phyloP scores from a whole-genome alignment of 2,329 filamentous ascomycete genomes.

The Aspergillus sergii region DNA sequence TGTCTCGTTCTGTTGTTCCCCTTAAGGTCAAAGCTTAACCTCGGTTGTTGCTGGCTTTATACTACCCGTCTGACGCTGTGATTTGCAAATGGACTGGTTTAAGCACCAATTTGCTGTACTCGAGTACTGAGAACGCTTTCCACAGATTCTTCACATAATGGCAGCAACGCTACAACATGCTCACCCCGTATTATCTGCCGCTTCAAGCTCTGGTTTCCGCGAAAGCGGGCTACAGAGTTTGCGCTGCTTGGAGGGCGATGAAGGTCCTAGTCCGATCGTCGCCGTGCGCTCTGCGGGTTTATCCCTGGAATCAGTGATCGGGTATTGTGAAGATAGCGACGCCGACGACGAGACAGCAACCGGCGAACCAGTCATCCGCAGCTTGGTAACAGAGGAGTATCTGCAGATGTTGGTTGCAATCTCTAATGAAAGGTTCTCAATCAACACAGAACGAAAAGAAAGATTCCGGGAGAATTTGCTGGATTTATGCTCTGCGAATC shows the following conservation, averaged over 20 bases:
- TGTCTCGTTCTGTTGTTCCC: constrained; percentile 5
- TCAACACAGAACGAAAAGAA: constrained; percentile 44
- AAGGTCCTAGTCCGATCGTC: constrained; percentile 69
- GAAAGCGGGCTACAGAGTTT: constrained; percentile 77
- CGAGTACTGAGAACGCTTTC: constrained; percentile 25
- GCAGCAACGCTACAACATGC: constrained; percentile 75
- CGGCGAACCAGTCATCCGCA: constrained; percentile 47
- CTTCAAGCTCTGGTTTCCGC: constrained; percentile 80
- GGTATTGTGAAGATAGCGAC: constrained; percentile 45
- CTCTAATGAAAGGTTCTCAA: constrained; percentile 63
- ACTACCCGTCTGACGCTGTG: background rate
- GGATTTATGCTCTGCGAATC: constrained; percentile 21
- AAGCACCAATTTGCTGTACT: background rate
- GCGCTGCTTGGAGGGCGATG: constrained; percentile 51
- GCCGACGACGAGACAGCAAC: constrained; percentile 31
- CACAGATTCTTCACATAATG: constrained; percentile 84
- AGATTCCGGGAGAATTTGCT: constrained; percentile 39
- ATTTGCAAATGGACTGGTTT: background rate
- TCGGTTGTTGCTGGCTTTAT: background rate
- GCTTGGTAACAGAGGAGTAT: constrained; percentile 67
- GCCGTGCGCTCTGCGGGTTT: constrained; percentile 84
- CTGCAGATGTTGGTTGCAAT: constrained; percentile 68
- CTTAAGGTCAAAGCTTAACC: background rate
- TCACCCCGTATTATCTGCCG: constrained; percentile 73
- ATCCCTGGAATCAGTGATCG: constrained; percentile 79